Percentiles rank a stretch among this genome's conserved stretches.
Conservation (phyloP, 106 monocot species). For the Alisma plantagoaquatica region DNA sequence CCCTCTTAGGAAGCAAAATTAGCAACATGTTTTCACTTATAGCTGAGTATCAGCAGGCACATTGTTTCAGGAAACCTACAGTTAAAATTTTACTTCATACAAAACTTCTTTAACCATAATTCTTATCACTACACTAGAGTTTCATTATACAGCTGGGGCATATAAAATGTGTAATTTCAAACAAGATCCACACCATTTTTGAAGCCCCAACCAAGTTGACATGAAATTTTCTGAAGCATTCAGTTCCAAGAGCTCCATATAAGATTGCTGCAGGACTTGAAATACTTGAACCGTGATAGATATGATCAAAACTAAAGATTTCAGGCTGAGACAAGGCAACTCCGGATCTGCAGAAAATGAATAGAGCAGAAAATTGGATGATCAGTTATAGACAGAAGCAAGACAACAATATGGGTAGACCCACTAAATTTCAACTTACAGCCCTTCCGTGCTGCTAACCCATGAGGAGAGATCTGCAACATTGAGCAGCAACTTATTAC, state of each 20-base stretch:
- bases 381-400: neutral
- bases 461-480: conserved; percentile 20
- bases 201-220: conserved; percentile 46
- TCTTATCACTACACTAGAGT: neutral
- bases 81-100: neutral
- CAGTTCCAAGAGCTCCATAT: conserved; percentile 87
- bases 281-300: conserved; percentile 33
- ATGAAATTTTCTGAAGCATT: conserved; percentile 88
- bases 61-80: neutral
- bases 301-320: conserved; percentile 90
- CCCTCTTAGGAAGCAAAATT: too few species aligned
- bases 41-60: neutral
- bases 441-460: neutral
- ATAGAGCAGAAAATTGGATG: neutral
- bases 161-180: too few species aligned
- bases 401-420: neutral
- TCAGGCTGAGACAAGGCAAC: conserved; percentile 37
- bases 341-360: conserved; percentile 20
- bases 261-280: conserved; percentile 38
- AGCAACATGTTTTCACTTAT: neutral
- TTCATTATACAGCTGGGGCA: too few species aligned
- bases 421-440: conserved; percentile 3
- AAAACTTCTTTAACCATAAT: neutral
- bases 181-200: conserved; percentile 35
- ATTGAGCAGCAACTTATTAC: conserved; percentile 45